phyloP scores from a whole-genome alignment of 1,284 basidiomycete genomes.

The Kwoniella shivajii region DNA sequence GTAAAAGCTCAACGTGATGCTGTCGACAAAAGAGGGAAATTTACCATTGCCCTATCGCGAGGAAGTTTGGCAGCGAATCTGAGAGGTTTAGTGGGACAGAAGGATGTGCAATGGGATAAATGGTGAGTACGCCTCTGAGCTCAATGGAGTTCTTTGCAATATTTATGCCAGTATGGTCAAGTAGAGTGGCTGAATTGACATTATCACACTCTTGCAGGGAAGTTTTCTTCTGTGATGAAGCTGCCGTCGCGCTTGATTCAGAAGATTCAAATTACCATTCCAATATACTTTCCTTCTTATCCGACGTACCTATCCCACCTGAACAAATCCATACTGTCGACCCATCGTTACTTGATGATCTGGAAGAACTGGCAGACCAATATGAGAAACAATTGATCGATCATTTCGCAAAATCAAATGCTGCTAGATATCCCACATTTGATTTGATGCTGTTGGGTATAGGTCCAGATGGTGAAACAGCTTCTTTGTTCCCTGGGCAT shows the following conservation, averaged over 20 bases:
- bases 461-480: conserved; percentile 96
- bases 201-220: conserved; percentile 68
- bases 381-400: conserved; percentile 92
- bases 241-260: conserved; percentile 89
- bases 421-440: conserved; percentile 90
- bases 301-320: conserved; percentile 73
- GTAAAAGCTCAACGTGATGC: conserved; percentile 90
- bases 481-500: conserved; percentile 93
- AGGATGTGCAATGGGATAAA: conserved; percentile 88
- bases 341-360: conserved; percentile 63
- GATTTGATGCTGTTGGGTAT: conserved; percentile 92
- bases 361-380: conserved; percentile 80
- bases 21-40: conserved; percentile 85
- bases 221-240: conserved; percentile 97
- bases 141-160: no score
- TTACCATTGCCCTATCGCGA: conserved; percentile 91
- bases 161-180: no score
- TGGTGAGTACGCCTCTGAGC: conserved; percentile 61
- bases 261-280: conserved; percentile 90
- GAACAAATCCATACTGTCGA: conserved; percentile 88
- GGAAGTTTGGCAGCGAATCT: conserved; percentile 90
- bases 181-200: background rate
- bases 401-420: conserved; percentile 86
- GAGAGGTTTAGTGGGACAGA: conserved; percentile 69
- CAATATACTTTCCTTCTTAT: conserved; percentile 77